Evolutionary conservation across 2,329 filamentous ascomycete species (phyloP), one percentile per base, ranked within the genome.

Genomic region (Pseudopyricularia cyperi): DNA sequence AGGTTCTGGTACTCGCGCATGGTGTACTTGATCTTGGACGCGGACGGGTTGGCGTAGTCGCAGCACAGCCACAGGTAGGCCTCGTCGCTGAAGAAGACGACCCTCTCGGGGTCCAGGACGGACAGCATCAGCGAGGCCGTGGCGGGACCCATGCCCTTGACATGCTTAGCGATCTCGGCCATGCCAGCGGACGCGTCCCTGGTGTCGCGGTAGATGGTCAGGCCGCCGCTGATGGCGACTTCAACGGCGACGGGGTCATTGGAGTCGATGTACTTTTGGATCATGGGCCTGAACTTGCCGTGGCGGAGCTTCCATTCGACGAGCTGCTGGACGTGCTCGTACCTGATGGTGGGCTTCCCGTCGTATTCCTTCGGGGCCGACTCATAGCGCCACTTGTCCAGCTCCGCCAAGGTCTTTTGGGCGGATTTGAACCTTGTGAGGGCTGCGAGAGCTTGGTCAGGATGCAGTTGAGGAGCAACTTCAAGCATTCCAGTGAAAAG

Each of bases 71-170:
- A 91, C 57, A 82, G 76, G 61, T 82, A 91, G 3, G 83, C 74
- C 65, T 93, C 87, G 61, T 94, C 88, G 2, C 82, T 85, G 66
- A 91, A 91, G 71, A 91, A 91, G 2, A 86, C 75, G 48, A 82
- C 72, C 12, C 68, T 66, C 0, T 70, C 64, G 0, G 82, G 75
- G 54, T 81, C 74, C 56, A 81, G 76, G 4, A 85, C 77, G 4
- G 82, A 77, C 3, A 93, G 73, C 1, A 91, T 67, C 32, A 93
- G 75, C 1, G 85, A 87, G 0, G 85, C 87, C 1, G 87, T 91
- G 7, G 87, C 87, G 1, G 87, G 86, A 0, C 87, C 87, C 55
- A 94, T 79, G 33, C 87, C 87, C 56, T 74, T 82, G n/a, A 93
- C 35, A 44, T 44, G 69, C 52, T 72, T 72, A 1, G 72, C 73